A percentile compares a stretch with the other conserved stretches of the same genome.
These are phyloP conservation scores for Saxophila tyrrhenica DNA, from an alignment of 495 filamentous ascomycete genomes.

Conservation along the genomic window DNA sequence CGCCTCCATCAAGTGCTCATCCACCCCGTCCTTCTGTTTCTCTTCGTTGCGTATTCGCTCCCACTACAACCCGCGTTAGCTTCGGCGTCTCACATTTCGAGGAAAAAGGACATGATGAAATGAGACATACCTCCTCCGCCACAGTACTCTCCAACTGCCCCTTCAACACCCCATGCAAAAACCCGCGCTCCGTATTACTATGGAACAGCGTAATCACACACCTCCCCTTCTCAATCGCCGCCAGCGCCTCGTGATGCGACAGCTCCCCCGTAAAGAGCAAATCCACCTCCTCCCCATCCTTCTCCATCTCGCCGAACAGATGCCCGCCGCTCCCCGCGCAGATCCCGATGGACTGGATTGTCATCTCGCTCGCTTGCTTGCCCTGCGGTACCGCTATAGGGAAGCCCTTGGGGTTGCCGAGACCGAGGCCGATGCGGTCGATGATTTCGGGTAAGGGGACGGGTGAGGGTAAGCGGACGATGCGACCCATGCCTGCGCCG, in stretches of 20 bases:
- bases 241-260: slow-evolving; percentile 80
- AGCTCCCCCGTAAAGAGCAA: slow-evolving; percentile 86
- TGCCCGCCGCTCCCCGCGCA: slow-evolving; percentile 78
- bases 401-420: slow-evolving; percentile 55
- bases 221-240: slow-evolving; percentile 77
- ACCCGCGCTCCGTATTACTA: slow-evolving; percentile 80
- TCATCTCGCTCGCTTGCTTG: slow-evolving; percentile 38
- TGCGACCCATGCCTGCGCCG: slow-evolving; percentile 65
- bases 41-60: slow-evolving; percentile 33
- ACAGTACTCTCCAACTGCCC: slow-evolving; percentile 48
- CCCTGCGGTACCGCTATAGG: slow-evolving; percentile 58
- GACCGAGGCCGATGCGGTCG: slow-evolving; percentile 45
- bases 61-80: slow-evolving; percentile 33
- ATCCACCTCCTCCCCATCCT: slow-evolving; percentile 38
- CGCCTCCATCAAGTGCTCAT: slow-evolving; percentile 34
- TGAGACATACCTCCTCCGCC: slow-evolving; percentile 34
- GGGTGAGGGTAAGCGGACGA: slow-evolving; percentile 49
- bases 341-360: slow-evolving; percentile 52
- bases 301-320: slow-evolving; percentile 50
- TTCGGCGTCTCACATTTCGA: background rate
- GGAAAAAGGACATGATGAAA: background rate
- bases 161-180: slow-evolving; percentile 59
- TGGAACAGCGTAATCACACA: slow-evolving; percentile 77
- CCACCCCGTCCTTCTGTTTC: slow-evolving; percentile 25
- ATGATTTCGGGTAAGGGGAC: slow-evolving; percentile 52